Base-by-base conservation (phyloP, 73 alveolate species). In the Diophrys appendiculata region DNA sequence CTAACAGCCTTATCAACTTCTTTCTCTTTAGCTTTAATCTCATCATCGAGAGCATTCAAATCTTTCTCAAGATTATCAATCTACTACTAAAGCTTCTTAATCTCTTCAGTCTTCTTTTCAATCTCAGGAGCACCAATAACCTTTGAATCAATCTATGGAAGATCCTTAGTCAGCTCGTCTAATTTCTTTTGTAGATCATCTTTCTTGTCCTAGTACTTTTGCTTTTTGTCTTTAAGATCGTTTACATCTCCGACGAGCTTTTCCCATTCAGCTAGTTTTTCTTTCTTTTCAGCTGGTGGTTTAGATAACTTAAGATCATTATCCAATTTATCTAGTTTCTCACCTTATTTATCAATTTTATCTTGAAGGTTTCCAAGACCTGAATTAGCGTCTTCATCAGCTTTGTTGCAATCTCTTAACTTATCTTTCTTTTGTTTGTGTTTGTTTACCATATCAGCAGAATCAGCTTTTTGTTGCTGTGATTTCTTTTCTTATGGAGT, bases 1-100 rank as follows among this genome's bases (percentile, higher is more conserved):
- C 75, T 67, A 3, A 67, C 75, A 24, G 29, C 23, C 18, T 67
- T 18, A 3, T 67, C 75, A 67, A 67, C 75, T 67, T 67, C 75
- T 29, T 67, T 67, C 31, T 67, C 75, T 31, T 67, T 67, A 18
- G 23, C 54, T 5, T 18, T 5, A 24, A 67, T 27, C 29, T 67
- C 75, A 25, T 29, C 53, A 3, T 67, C 75, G 23, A 67, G 29
- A 1, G 23, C 24, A 3, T 24, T 24, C 23, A 67, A 5, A 5
- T 67, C 75, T 1, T 2, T 24, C 23, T 28, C 31, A 5, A 67
- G 53, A 3, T 29, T 31, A 24, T 43, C 35, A 28, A 67, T 67
- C 26, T 18, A 3, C 3, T 67, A 24, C 18, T 27, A 43, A 23
- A 67, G 25, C 31, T 67, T 67, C 24, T 67, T 67, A 5, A 67